phyloP scores from a whole-genome alignment of 2,329 filamentous ascomycete species.

The Neoascochyta sp. region DNA sequence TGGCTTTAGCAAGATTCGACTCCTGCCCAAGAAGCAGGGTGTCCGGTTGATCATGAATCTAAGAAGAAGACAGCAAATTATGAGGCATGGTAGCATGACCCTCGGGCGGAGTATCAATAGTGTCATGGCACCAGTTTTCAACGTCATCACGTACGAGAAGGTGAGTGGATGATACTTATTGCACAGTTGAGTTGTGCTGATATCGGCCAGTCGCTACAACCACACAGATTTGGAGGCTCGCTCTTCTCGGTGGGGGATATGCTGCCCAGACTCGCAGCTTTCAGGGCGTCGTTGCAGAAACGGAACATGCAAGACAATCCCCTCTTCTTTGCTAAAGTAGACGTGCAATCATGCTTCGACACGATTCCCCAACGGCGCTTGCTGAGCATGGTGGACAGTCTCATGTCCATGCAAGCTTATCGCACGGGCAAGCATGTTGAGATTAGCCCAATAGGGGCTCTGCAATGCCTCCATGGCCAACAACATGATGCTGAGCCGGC shows the following conservation, averaged over 20 bases:
- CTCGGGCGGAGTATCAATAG: conserved; percentile 66
- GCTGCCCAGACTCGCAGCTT: conserved; percentile 66
- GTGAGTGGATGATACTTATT: conserved; percentile 38
- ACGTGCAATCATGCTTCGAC: conserved; percentile 90
- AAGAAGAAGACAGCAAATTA: conserved; percentile 57
- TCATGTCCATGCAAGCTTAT: conserved; percentile 62
- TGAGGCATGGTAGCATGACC: conserved; percentile 51
- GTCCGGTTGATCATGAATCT: conserved; percentile 88
- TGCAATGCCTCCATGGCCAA: conserved; percentile 31
- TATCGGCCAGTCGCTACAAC: conserved; percentile 31
- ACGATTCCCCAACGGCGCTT: conserved; percentile 82
- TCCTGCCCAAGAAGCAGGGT: conserved; percentile 75
- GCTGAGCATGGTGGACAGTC: conserved; percentile 58
- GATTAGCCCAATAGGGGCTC: conserved; percentile 51
- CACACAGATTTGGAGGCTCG: conserved; percentile 67
- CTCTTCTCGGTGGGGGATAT: conserved; percentile 81
- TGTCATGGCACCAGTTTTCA: conserved; percentile 69
- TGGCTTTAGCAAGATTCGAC: conserved; percentile 72
- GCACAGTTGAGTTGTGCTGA: conserved; percentile 6
- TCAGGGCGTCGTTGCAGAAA: conserved; percentile 53
- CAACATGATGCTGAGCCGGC: conserved; percentile 29
- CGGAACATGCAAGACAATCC: conserved; percentile 36
- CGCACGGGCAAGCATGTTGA: conserved; percentile 71
- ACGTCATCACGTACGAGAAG: conserved; percentile 75
- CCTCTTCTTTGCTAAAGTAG: conserved; percentile 87